Evolutionary conservation across 140 eudicot species (phyloP).

Genomic region (Ambrosia hybrid): DNA sequence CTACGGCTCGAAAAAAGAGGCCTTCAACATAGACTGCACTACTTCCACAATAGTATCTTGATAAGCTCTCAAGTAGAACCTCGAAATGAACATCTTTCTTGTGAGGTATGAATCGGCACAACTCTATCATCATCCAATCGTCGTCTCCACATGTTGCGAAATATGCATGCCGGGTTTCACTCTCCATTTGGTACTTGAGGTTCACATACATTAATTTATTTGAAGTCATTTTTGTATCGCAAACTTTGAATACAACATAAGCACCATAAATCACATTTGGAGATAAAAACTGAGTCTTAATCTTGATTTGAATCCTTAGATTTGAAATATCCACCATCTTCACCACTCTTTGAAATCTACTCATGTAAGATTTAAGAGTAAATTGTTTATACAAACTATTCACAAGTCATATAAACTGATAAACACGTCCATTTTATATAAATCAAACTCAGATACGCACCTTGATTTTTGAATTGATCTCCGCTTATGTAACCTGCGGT

Average conservation of each 20-base stretch:
- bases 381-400: too few relatives aligned
- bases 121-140: conserved; percentile 20
- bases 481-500: not conserved
- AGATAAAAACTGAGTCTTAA: conserved; percentile 18
- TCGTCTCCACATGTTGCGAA: conserved; percentile 12
- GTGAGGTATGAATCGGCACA: not conserved
- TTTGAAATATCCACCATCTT: conserved; percentile 2
- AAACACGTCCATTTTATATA: too few relatives aligned
- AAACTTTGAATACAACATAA: conserved; percentile 11
- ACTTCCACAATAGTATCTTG: conserved; percentile 18
- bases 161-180: conserved; percentile 17
- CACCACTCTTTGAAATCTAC: conserved; percentile 12
- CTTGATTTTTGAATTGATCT: not conserved
- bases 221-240: not conserved
- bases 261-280: conserved; percentile 15
- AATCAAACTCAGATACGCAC: not conserved
- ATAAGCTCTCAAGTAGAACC: conserved; percentile 14
- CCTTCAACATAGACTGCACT: conserved; percentile 19
- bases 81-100: not conserved
- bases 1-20: conserved; percentile 1
- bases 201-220: conserved; percentile 10
- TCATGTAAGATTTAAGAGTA: not conserved
- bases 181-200: conserved; percentile 10
- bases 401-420: too few relatives aligned
- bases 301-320: conserved; percentile 7